phyloP scores from a whole-genome alignment of 768 basidiomycete genomes.

The Boletus edulis region DNA sequence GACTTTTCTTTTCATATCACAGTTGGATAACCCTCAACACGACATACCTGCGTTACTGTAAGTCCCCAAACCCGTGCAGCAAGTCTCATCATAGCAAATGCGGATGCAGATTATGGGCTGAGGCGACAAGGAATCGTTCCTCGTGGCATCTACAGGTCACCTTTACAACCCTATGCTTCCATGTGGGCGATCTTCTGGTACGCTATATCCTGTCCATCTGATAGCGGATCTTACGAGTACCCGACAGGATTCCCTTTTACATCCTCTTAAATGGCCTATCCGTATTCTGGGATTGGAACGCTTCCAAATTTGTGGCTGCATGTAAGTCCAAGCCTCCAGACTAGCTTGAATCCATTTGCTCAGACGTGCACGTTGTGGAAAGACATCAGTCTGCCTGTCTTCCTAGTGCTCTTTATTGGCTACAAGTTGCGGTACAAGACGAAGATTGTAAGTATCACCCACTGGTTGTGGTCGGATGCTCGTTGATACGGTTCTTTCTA shows the following conservation, averaged over 20 bases:
- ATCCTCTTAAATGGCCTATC: slow-evolving; percentile 54
- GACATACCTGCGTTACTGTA: slow-evolving; percentile 72
- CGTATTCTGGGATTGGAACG: slow-evolving; percentile 64
- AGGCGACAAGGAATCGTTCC: slow-evolving; percentile 50
- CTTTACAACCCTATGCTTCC: slow-evolving; percentile 63
- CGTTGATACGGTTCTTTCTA: no score
- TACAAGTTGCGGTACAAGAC: no score
- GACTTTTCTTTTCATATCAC: slow-evolving; percentile 38
- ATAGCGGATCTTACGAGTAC: slow-evolving; percentile 22
- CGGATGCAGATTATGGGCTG: slow-evolving; percentile 13
- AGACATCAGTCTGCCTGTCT: no score
- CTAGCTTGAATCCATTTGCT: neutral
- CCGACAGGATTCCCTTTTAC: slow-evolving; percentile 40
- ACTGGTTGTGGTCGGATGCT: no score
- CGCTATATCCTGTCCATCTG: slow-evolving; percentile 26
- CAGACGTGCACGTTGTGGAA: neutral
- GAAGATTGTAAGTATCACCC: no score
- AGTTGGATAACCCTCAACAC: slow-evolving; percentile 66
- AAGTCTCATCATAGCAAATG: slow-evolving; percentile 32
- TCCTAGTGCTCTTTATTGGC: no score
- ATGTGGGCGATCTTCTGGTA: slow-evolving; percentile 73
- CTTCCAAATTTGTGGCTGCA: slow-evolving; percentile 46
- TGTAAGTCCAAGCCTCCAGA: slow-evolving; percentile 25
- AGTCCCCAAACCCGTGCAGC: slow-evolving; percentile 19
- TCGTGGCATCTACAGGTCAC: slow-evolving; percentile 58